Percentiles rank a stretch among this genome's conserved stretches.
Conservation (phyloP, 1,284 basidiomycete species). For the Peniophora sp. region DNA sequence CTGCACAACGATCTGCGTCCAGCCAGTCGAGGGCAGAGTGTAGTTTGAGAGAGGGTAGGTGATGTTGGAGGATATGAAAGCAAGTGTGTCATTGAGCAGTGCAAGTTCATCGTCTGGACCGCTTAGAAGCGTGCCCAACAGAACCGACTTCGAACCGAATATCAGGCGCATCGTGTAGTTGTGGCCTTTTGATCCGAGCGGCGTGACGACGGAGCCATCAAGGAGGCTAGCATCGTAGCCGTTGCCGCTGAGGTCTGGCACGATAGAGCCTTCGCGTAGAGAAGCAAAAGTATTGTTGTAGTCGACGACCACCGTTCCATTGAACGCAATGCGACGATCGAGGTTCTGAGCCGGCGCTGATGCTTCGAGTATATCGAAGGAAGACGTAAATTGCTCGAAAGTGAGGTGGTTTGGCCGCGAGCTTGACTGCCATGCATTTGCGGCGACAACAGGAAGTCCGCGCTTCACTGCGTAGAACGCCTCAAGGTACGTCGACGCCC, state of each 20-base stretch:
- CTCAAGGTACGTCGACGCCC: slow-evolving; percentile 21
- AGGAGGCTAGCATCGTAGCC: slow-evolving; percentile 14
- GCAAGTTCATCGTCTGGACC: slow-evolving; percentile 14
- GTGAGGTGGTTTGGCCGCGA: slow-evolving; percentile 17
- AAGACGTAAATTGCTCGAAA: slow-evolving; percentile 16
- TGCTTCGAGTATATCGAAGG: slow-evolving; percentile 17
- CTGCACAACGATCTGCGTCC: slow-evolving; percentile 13
- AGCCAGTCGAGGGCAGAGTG: slow-evolving; percentile 7
- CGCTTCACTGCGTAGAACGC: slow-evolving; percentile 21
- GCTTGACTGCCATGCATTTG: slow-evolving; percentile 20
- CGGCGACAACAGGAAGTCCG: slow-evolving; percentile 19
- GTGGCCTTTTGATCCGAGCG: slow-evolving; percentile 25
- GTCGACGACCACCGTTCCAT: slow-evolving; percentile 13
- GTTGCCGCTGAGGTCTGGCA: slow-evolving; percentile 16
- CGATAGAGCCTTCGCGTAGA: background rate
- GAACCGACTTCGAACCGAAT: slow-evolving; percentile 8
- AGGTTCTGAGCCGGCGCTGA: slow-evolving; percentile 22
- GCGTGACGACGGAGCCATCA: slow-evolving; percentile 15
- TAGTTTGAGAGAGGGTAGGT: slow-evolving; percentile 16
- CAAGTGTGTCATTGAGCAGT: slow-evolving; percentile 12
- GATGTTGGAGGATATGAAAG: slow-evolving; percentile 18
- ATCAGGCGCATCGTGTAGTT: slow-evolving; percentile 24
- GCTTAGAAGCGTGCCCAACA: slow-evolving; percentile 12
- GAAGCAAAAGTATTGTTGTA: slow-evolving; percentile 8
- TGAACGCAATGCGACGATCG: slow-evolving; percentile 16